Evolutionary conservation across 2,329 filamentous ascomycete genomes (phyloP).

Genomic region (Fusarium staphyleae): DNA sequence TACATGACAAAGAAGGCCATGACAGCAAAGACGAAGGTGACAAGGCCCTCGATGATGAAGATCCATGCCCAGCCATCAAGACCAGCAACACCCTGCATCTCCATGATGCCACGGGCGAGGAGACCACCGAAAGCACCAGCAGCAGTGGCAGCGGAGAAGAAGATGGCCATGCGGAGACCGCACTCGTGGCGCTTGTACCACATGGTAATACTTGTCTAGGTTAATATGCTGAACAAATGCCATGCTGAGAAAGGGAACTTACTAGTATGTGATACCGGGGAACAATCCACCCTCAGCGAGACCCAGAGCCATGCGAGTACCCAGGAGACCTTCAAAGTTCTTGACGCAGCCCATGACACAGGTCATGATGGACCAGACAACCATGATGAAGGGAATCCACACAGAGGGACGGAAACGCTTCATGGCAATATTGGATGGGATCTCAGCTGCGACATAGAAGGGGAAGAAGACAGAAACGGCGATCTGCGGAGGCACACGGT

Average conservation of each 20-base stretch:
- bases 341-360: slow-evolving; percentile 61
- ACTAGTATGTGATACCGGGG: slow-evolving; percentile 67
- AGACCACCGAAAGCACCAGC: slow-evolving; percentile 70
- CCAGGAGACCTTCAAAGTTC: slow-evolving; percentile 58
- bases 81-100: slow-evolving; percentile 60
- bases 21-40: slow-evolving; percentile 55
- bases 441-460: slow-evolving; percentile 60
- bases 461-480: slow-evolving; percentile 61
- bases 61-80: slow-evolving; percentile 79
- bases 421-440: slow-evolving; percentile 65
- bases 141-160: slow-evolving; percentile 63
- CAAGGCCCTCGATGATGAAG: slow-evolving; percentile 72
- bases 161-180: slow-evolving; percentile 67
- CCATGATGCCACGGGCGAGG: slow-evolving; percentile 64
- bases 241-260: no score
- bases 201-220: no score
- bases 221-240: no score
- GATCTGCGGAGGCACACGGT: slow-evolving; percentile 38
- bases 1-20: slow-evolving; percentile 60
- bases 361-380: slow-evolving; percentile 56
- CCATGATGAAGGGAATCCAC: slow-evolving; percentile 62
- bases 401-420: slow-evolving; percentile 59
- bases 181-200: slow-evolving; percentile 68
- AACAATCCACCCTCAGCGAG: slow-evolving; percentile 65
- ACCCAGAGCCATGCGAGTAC: slow-evolving; percentile 55